Evolutionary conservation across 371 early-diverging fungal species (phyloP).

Genomic region (Lichtheimia corymbifera): DNA sequence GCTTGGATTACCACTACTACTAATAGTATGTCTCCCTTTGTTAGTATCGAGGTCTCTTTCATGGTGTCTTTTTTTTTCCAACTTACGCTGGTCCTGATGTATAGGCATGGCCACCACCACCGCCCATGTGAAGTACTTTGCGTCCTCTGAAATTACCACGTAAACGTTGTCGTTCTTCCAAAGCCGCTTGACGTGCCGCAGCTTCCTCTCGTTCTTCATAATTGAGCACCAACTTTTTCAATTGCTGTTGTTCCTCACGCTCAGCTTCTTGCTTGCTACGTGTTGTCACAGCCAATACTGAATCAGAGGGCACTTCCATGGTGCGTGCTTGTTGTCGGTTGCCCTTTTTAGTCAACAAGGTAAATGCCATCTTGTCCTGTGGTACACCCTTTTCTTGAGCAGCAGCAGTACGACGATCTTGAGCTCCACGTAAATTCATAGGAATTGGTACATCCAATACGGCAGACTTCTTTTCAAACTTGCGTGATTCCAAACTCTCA

Average conservation of each 20-base stretch:
- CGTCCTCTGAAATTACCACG: slow-evolving; percentile 29
- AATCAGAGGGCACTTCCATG: slow-evolving; percentile 86
- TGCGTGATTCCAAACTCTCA: slow-evolving; percentile 79
- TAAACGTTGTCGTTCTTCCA: slow-evolving; percentile 37
- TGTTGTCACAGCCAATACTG: slow-evolving; percentile 80
- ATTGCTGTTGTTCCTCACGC: slow-evolving; percentile 83
- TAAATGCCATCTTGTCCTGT: slow-evolving; percentile 74
- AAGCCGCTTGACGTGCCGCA: slow-evolving; percentile 54
- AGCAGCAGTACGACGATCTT: slow-evolving; percentile 43
- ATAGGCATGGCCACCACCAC: slow-evolving; percentile 38
- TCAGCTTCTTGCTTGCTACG: slow-evolving; percentile 85
- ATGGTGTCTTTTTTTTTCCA: no score
- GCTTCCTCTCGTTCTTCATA: slow-evolving; percentile 87
- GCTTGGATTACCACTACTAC: no score
- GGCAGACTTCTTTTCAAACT: slow-evolving; percentile 72
- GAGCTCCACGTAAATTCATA: slow-evolving; percentile 58
- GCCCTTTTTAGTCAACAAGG: slow-evolving; percentile 88
- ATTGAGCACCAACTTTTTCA: slow-evolving; percentile 88
- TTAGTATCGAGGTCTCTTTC: no score
- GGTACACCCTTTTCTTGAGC: slow-evolving; percentile 27
- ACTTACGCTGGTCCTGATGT: neutral
- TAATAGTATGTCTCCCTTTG: no score
- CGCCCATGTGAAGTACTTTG: slow-evolving; percentile 41
- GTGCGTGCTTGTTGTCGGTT: slow-evolving; percentile 80
- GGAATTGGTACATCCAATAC: slow-evolving; percentile 86